Percentiles rank a stretch among this genome's conserved stretches.
Evolutionary conservation across 352 stramenopile species (phyloP).

Genomic region (Globisporangium lucens): DNA sequence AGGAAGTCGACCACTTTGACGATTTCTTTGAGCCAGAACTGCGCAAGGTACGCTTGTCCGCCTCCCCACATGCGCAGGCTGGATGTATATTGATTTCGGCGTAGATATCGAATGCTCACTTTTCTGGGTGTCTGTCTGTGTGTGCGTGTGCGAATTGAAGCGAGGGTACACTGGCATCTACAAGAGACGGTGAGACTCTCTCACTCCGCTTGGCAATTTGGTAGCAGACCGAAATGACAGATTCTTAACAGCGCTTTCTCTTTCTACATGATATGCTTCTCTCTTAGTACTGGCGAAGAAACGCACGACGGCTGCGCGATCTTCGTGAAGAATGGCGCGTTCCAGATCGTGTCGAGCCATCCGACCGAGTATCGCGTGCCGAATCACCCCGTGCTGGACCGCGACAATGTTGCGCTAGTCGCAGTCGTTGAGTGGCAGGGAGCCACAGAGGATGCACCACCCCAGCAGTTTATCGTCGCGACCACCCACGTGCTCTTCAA

Average conservation of each 20-base stretch:
- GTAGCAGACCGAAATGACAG: background rate
- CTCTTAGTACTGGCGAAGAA: conserved; percentile 47
- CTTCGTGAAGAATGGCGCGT: conserved; percentile 47
- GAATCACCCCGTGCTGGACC: conserved; percentile 43
- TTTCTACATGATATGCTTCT: background rate
- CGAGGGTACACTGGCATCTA: conserved; percentile 48
- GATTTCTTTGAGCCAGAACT: conserved; percentile 70
- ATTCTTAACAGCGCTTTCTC: background rate
- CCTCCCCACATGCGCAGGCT: background rate
- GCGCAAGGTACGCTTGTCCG: conserved; percentile 20
- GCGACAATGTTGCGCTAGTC: conserved; percentile 57
- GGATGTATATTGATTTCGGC: background rate
- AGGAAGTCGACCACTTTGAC: conserved; percentile 72
- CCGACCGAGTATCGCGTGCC: conserved; percentile 46
- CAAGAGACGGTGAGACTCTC: conserved; percentile 42
- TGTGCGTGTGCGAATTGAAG: conserved; percentile 8
- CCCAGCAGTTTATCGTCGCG: conserved; percentile 46
- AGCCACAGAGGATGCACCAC: conserved; percentile 4
- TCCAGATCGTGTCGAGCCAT: conserved; percentile 41
- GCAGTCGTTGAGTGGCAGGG: conserved; percentile 37
- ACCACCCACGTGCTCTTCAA: conserved; percentile 78
- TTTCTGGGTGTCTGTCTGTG: background rate
- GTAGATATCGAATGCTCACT: background rate
- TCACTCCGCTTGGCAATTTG: background rate
- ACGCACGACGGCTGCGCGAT: conserved; percentile 68